These are phyloP conservation scores for Eucalyptus paniculata DNA, from an alignment of 345 rosid species.

Conservation along the genomic window DNA sequence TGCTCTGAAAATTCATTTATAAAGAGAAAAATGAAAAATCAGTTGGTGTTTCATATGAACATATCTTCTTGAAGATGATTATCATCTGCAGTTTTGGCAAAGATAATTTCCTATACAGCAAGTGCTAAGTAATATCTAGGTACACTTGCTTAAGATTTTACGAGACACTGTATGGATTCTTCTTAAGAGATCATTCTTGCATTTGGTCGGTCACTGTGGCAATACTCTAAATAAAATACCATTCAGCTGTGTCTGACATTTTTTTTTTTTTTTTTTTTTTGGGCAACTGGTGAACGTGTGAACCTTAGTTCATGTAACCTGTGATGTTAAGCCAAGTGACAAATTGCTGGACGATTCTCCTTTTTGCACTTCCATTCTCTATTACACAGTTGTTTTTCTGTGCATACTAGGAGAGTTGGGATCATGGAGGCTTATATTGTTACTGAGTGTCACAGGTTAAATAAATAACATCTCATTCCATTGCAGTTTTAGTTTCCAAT, in stretches of 20 bases:
- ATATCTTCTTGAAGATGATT: background rate
- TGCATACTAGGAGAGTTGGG: background rate
- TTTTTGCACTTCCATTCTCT: background rate
- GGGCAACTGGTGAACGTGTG: background rate
- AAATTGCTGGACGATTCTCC: background rate
- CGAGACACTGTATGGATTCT: background rate
- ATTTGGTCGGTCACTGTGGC: rapidly evolving
- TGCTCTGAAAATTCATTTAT: background rate
- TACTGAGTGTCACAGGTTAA: background rate
- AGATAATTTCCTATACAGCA: background rate
- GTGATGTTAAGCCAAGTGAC: background rate
- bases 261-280: background rate
- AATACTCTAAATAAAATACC: background rate
- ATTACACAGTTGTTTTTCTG: background rate
- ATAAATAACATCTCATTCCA: background rate
- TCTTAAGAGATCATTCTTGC: background rate
- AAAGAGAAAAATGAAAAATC: background rate
- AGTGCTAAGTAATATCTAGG: background rate
- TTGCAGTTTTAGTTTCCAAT: background rate
- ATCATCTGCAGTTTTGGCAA: background rate
- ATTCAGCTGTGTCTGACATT: background rate
- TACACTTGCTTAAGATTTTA: background rate
- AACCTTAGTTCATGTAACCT: background rate
- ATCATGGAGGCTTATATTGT: background rate
- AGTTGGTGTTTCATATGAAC: background rate